Base-by-base conservation (phyloP, 2,329 filamentous ascomycete species). In the Botrytis elliptica region DNA sequence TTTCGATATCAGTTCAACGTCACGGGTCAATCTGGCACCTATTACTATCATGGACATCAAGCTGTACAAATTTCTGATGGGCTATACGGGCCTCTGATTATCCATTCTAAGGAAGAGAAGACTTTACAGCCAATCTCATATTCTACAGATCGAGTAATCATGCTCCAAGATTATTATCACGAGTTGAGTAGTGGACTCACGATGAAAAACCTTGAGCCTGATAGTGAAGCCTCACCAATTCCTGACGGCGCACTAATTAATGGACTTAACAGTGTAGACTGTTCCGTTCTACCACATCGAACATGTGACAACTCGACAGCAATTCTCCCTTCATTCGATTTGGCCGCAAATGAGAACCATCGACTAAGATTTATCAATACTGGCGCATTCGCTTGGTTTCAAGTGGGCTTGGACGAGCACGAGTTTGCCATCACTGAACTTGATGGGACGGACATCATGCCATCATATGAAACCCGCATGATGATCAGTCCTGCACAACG, bases 111-210 rank as follows among this genome's bases (percentile, higher is more conserved):
- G 7, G 83, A 88, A 10, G 86, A 87, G 76, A 86, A 83, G 71
- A 86, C 85, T 75, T 81, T 83, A 36, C 85, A 86, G 66, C 82
- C 88, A 62, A 88, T 89, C 46, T 85, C 87, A 49, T 80, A 83
- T 42, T 86, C 87, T 22, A 79, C 85, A 60, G 91, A 93, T 75
- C 83, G 90, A 46, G 84, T 91, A 0, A 79, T 93, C 29, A 91
- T 92, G 75, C 82, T 94, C n/a, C 90, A 89, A 29, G 92, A 94
- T 77, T 92, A 92, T 85, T 93, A 94, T 74, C 90, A 93, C 77
- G 88, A 91, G 66, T 80, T 84, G 16, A 86, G 85, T 1, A 83
- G 81, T 71, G 82, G 80, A 52, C 79, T 85, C 29, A 79, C 85
- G 72, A 79, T 80, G 62, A 78, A 81, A 6, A 78, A 81, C 49